A percentile compares a stretch with the other conserved stretches of the same genome.
Evolutionary conservation across 2,329 filamentous ascomycete genomes (phyloP).

Genomic region (Graphilbum sp.): DNA sequence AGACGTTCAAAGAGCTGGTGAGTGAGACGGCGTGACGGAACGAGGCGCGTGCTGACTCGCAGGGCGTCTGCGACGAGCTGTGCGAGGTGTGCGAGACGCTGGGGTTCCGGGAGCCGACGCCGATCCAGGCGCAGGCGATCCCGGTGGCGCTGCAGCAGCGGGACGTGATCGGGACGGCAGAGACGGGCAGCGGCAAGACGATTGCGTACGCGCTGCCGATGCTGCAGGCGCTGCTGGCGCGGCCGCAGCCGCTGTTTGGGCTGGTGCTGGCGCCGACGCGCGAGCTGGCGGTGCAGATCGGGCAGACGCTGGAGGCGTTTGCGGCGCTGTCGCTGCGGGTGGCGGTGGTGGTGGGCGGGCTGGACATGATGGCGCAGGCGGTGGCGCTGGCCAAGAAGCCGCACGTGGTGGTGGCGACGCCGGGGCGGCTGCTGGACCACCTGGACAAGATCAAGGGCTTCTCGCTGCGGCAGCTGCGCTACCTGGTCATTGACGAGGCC

Average conservation of each 20-base stretch:
- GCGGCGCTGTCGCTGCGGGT: slow-evolving; percentile 80
- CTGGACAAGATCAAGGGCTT: slow-evolving; percentile 96
- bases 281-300: slow-evolving; percentile 85
- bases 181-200: slow-evolving; percentile 93
- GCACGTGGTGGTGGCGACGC: slow-evolving; percentile 84
- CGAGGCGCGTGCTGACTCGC: neutral
- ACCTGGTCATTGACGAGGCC: slow-evolving; percentile 89
- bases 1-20: slow-evolving; percentile 3
- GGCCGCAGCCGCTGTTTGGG: slow-evolving; percentile 73
- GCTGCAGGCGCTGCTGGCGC: slow-evolving; percentile 75
- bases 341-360: slow-evolving; percentile 75
- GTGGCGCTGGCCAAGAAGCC: slow-evolving; percentile 93
- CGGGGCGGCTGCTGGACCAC: slow-evolving; percentile 77
- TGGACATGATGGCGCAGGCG: slow-evolving; percentile 87
- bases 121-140: slow-evolving; percentile 77
- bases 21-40: neutral
- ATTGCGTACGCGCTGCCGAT: slow-evolving; percentile 90
- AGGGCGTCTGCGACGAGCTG: slow-evolving; percentile 72
- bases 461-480: slow-evolving; percentile 60
- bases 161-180: slow-evolving; percentile 84
- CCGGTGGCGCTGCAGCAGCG: slow-evolving; percentile 62
- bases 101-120: slow-evolving; percentile 72
- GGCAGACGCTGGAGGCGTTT: slow-evolving; percentile 72
- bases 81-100: slow-evolving; percentile 76
- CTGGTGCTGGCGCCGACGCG: slow-evolving; percentile 84